A percentile compares a stretch with the other conserved stretches of the same genome.
Conservation (phyloP, 768 basidiomycete species). For the Myochromella boudieri region DNA sequence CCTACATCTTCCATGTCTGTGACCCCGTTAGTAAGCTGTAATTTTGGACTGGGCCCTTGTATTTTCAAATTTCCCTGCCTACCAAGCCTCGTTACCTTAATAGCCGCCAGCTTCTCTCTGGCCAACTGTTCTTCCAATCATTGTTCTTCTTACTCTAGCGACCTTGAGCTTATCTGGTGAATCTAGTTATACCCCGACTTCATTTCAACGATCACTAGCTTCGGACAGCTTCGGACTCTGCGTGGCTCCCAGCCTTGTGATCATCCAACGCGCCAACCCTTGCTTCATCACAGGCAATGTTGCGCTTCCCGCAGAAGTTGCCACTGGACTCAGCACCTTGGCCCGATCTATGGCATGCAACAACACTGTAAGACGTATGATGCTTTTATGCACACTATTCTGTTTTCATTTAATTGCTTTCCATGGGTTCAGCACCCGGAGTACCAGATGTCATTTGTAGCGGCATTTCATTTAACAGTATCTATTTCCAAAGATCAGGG, state of each 20-base stretch:
- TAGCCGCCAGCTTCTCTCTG: no score
- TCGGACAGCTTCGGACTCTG: constrained; percentile 11
- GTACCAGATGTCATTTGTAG: constrained; percentile 26
- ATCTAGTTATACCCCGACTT: not conserved
- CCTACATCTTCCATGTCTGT: no score
- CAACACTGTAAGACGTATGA: constrained; percentile 13
- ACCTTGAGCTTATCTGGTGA: not conserved
- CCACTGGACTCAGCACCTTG: constrained; percentile 19
- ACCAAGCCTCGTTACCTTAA: no score
- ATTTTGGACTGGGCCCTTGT: no score
- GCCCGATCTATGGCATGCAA: constrained; percentile 22
- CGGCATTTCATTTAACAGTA: constrained; percentile 22
- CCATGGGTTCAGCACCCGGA: constrained; percentile 21
- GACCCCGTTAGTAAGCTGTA: no score
- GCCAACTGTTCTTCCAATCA: constrained; percentile 20
- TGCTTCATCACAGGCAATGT: constrained; percentile 28
- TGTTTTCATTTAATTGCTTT: no score
- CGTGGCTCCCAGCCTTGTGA: constrained; percentile 1
- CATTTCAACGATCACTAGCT: not conserved
- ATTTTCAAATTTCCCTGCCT: no score
- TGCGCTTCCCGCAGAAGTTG: constrained; percentile 26
- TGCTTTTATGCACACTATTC: no score
- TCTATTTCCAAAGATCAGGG: constrained; percentile 28
- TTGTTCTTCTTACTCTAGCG: constrained; percentile 14
- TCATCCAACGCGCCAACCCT: constrained; percentile 21